phyloP scores from a whole-genome alignment of 2,329 filamentous ascomycete species.

The Cladophialophora yegresii region DNA sequence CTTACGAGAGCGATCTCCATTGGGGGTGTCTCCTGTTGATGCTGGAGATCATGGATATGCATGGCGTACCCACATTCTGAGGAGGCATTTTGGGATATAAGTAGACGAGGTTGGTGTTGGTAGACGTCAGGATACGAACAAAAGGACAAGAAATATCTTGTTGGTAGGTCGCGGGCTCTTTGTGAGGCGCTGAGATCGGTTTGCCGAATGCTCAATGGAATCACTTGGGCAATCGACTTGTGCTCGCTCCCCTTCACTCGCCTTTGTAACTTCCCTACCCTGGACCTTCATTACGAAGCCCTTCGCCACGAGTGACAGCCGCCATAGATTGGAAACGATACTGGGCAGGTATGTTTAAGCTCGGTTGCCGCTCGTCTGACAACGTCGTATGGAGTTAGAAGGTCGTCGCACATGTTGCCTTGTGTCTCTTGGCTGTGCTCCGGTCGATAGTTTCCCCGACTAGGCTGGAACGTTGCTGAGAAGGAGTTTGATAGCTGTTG shows the following conservation, averaged over 20 bases:
- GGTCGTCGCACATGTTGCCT: too few species aligned
- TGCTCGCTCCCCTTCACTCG: neutral
- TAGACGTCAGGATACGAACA: neutral
- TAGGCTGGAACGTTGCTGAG: neutral
- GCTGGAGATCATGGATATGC: neutral
- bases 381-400: too few species aligned
- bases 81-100: neutral
- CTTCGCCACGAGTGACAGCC: too few species aligned
- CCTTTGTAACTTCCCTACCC: neutral
- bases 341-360: too few species aligned
- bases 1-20: neutral
- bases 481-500: neutral
- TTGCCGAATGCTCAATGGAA: neutral
- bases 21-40: neutral
- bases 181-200: neutral
- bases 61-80: neutral
- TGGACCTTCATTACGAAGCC: too few species aligned
- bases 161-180: neutral
- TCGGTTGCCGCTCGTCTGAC: too few species aligned
- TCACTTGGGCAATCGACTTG: neutral
- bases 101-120: neutral
- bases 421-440: neutral
- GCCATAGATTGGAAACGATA: too few species aligned
- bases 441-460: neutral
- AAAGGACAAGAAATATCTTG: neutral